phyloP scores from a whole-genome alignment of 1,284 basidiomycete genomes.

The Marasmius sp. region DNA sequence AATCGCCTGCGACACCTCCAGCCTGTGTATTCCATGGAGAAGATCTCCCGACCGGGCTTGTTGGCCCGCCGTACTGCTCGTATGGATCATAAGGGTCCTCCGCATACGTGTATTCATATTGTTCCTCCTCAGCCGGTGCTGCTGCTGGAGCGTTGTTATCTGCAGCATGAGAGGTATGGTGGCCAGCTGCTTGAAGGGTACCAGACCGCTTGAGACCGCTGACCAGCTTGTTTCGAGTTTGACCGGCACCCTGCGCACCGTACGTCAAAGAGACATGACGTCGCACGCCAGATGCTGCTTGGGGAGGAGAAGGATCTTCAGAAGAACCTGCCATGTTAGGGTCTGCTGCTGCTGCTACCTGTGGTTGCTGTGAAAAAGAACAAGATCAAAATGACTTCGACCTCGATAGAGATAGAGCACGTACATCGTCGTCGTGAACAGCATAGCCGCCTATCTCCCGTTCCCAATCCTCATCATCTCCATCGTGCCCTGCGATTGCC shows the following conservation, averaged over 20 bases:
- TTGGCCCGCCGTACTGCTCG: conserved; percentile 54
- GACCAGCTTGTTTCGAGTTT: conserved; percentile 43
- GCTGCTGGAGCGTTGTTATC: conserved; percentile 39
- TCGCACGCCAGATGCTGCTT: conserved; percentile 66
- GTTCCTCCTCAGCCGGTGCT: conserved; percentile 60
- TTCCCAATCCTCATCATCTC: conserved; percentile 84
- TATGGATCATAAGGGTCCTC: conserved; percentile 53
- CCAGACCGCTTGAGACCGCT: conserved; percentile 69
- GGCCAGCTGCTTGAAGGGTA: conserved; percentile 61
- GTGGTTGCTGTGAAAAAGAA: conserved; percentile 33
- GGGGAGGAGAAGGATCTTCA: conserved; percentile 65
- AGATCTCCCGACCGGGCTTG: conserved; percentile 61
- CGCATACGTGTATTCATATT: conserved; percentile 54
- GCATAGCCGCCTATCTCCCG: conserved; percentile 54
- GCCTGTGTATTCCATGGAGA: conserved; percentile 59
- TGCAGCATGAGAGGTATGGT: conserved; percentile 35
- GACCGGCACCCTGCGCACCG: conserved; percentile 48
- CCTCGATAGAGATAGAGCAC: conserved; percentile 10
- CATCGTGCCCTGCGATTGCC: conserved; percentile 80
- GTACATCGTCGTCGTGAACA: conserved; percentile 64
- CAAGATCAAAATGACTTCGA: background rate
- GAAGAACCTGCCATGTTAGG: conserved; percentile 21
- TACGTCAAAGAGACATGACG: conserved; percentile 79
- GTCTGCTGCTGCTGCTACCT: conserved; percentile 23
- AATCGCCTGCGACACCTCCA: conserved; percentile 44